Evolutionary conservation across 1,284 basidiomycete genomes (phyloP).

Genomic region (Marasmius fiardii): DNA sequence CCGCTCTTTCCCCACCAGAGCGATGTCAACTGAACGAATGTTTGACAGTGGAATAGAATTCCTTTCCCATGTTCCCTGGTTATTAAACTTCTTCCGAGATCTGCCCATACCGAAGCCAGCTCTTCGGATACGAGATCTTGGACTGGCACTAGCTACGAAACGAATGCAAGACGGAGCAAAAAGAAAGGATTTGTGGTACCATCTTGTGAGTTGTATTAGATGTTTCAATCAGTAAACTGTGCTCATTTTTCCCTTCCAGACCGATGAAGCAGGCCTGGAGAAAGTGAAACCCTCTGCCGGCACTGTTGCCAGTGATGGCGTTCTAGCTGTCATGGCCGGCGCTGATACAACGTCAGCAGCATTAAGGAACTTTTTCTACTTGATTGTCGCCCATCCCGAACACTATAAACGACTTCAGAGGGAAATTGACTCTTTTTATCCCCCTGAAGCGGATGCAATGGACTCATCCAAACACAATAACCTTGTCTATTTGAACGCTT

Average conservation of each 20-base stretch:
- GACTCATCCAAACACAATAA: slow-evolving; percentile 31
- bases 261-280: slow-evolving; percentile 44
- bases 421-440: slow-evolving; percentile 48
- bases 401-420: slow-evolving; percentile 40
- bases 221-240: too few relatives aligned
- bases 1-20: background rate
- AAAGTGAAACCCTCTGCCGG: slow-evolving; percentile 29
- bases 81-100: slow-evolving; percentile 3
- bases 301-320: slow-evolving; percentile 40
- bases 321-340: slow-evolving; percentile 51
- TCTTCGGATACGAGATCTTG: slow-evolving; percentile 26
- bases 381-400: slow-evolving; percentile 41
- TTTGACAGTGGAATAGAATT: slow-evolving; percentile 6
- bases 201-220: slow-evolving; percentile 29
- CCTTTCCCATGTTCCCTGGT: slow-evolving; percentile 12
- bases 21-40: too few relatives aligned
- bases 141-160: slow-evolving; percentile 29
- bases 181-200: slow-evolving; percentile 46
- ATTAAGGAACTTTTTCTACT: slow-evolving; percentile 42
- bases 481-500: slow-evolving; percentile 47
- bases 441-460: slow-evolving; percentile 32
- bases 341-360: slow-evolving; percentile 54
- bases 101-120: slow-evolving; percentile 9
- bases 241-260: slow-evolving; percentile 32
- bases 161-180: slow-evolving; percentile 32